These are phyloP conservation scores for Lepiota venenata DNA, from an alignment of 768 basidiomycete species.

Conservation along the genomic window DNA sequence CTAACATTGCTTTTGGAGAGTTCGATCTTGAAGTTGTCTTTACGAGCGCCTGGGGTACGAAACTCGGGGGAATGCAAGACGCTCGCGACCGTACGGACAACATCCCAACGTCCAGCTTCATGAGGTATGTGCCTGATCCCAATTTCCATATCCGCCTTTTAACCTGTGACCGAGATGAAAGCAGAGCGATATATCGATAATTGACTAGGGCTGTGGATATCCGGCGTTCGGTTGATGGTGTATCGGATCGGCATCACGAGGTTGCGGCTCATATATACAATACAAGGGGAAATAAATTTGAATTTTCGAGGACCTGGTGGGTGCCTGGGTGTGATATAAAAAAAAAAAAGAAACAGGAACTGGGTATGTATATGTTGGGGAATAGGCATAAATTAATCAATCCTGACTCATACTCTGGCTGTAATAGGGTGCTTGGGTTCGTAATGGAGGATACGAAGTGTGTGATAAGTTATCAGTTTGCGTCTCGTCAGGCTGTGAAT, in stretches of 20 bases:
- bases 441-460: constrained; percentile 32
- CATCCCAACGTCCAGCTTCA: constrained; percentile 47
- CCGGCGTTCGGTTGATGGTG: neutral
- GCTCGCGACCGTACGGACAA: constrained; percentile 51
- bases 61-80: constrained; percentile 59
- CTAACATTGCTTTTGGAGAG: constrained; percentile 46
- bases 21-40: constrained; percentile 59
- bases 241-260: constrained; percentile 4
- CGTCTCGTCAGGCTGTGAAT: neutral
- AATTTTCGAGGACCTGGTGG: too few relatives aligned
- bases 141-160: constrained; percentile 31
- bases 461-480: neutral
- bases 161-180: constrained; percentile 4
- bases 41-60: constrained; percentile 28
- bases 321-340: too few relatives aligned
- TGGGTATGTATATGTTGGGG: neutral
- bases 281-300: too few relatives aligned
- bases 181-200: neutral
- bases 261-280: neutral
- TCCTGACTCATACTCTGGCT: constrained; percentile 40
- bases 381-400: neutral
- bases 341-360: too few relatives aligned
- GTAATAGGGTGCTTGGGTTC: constrained; percentile 53
- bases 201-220: constrained; percentile 3
- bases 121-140: constrained; percentile 32